These are phyloP conservation scores for Albugo laibachii DNA, from an alignment of 352 stramenopile species.

Conservation along the genomic window DNA sequence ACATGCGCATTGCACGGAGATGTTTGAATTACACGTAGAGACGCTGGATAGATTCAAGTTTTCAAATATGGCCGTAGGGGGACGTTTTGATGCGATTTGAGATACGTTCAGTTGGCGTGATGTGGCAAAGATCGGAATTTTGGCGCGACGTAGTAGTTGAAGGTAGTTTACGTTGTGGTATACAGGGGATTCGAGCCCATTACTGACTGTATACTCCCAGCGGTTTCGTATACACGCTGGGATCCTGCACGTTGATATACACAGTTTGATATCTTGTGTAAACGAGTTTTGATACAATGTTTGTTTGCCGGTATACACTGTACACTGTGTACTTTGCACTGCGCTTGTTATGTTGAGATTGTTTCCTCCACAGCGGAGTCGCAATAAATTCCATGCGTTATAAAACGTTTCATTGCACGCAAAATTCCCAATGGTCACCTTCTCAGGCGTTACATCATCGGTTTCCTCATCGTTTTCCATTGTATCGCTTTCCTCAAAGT, in stretches of 20 bases:
- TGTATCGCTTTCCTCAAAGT: no score
- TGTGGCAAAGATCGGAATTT: constrained; percentile 9
- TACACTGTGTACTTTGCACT: constrained; percentile 33
- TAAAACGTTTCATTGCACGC: constrained; percentile 60
- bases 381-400: constrained; percentile 42
- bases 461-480: no score
- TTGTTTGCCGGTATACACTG: constrained; percentile 55
- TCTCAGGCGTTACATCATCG: background rate
- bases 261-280: constrained; percentile 28
- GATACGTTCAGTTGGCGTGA: constrained; percentile 21
- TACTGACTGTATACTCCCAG: constrained; percentile 51
- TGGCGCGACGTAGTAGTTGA: constrained; percentile 23
- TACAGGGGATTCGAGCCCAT: constrained; percentile 43
- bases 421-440: constrained; percentile 18
- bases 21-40: background rate
- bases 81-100: constrained; percentile 12
- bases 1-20: constrained; percentile 31
- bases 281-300: constrained; percentile 5
- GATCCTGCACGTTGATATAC: constrained; percentile 66
- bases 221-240: constrained; percentile 29
- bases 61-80: background rate
- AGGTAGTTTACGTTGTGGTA: constrained; percentile 54
- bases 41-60: constrained; percentile 4
- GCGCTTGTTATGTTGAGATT: constrained; percentile 24
- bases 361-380: constrained; percentile 30